Evolutionary conservation across 75 land plant species (phyloP).

Genomic region (Pinus taeda): DNA sequence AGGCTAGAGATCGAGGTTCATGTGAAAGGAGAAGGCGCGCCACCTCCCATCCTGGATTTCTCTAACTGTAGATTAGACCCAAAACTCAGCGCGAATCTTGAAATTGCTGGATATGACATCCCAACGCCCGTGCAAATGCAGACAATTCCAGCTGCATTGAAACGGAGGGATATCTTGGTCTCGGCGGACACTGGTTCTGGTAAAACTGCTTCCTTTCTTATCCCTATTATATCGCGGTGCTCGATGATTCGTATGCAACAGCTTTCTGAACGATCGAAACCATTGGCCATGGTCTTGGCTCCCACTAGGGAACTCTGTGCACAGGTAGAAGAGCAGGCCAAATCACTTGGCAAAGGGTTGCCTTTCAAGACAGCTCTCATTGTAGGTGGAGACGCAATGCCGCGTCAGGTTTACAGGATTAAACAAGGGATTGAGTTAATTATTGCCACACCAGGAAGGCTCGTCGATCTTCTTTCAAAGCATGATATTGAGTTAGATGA

Average conservation of each 20-base stretch:
- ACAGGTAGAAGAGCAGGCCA: constrained; percentile 92
- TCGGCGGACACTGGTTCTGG: constrained; percentile 90
- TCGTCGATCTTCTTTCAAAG: constrained; percentile 74
- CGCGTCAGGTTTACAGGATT: constrained; percentile 68
- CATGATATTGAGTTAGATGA: constrained; percentile 59
- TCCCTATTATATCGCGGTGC: constrained; percentile 65
- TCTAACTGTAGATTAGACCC: constrained; percentile 45
- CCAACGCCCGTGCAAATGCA: constrained; percentile 99
- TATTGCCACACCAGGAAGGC: constrained; percentile 86
- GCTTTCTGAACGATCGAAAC: constrained; percentile 30
- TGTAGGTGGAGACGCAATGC: constrained; percentile 90
- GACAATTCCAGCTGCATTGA: constrained; percentile 78
- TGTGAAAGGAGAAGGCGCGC: constrained; percentile 49
- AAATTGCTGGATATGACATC: constrained; percentile 61
- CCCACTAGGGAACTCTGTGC: constrained; percentile 91
- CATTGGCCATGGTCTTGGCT: constrained; percentile 77
- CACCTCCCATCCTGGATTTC: constrained; percentile 67
- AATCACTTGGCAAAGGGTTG: constrained; percentile 69
- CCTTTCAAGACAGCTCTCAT: constrained; percentile 84
- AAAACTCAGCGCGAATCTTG: constrained; percentile 65
- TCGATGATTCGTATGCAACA: constrained; percentile 19
- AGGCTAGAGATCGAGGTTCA: constrained; percentile 48
- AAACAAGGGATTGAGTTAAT: constrained; percentile 81
- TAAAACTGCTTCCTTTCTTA: constrained; percentile 72
- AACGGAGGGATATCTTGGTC: constrained; percentile 57